phyloP scores from a whole-genome alignment of 768 basidiomycete genomes.

The Pholiota molesta region DNA sequence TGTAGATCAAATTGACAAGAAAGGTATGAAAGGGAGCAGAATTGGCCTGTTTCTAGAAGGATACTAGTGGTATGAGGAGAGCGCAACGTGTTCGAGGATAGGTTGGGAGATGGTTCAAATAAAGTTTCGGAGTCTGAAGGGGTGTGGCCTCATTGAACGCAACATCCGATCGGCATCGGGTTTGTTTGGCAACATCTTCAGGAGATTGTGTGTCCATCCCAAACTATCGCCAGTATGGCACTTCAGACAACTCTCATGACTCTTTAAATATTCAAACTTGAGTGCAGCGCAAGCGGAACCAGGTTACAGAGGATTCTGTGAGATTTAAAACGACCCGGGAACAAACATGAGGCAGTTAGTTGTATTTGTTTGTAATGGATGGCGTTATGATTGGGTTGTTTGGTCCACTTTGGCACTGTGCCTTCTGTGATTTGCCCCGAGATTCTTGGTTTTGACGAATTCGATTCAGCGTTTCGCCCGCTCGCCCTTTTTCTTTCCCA shows the following conservation, averaged over 20 bases:
- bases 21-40: not conserved
- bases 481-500: slow-evolving; percentile 31
- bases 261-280: not conserved
- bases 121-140: slow-evolving; percentile 34
- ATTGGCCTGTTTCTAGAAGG: not conserved
- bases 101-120: slow-evolving; percentile 13
- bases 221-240: not conserved
- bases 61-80: too few species aligned
- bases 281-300: not conserved
- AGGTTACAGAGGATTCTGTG: not conserved
- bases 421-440: slow-evolving; percentile 37
- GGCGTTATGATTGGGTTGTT: slow-evolving; percentile 45
- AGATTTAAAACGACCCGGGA: not conserved
- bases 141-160: slow-evolving; percentile 20
- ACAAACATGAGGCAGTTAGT: slow-evolving; percentile 21
- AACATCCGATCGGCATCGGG: slow-evolving; percentile 20
- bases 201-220: slow-evolving; percentile 8
- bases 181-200: slow-evolving; percentile 25
- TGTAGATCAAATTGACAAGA: not conserved
- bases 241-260: not conserved
- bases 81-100: not conserved
- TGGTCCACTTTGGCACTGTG: slow-evolving; percentile 33
- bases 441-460: slow-evolving; percentile 33
- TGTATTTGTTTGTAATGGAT: slow-evolving; percentile 41
- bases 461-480: slow-evolving; percentile 31